phyloP scores from a whole-genome alignment of 495 filamentous ascomycete genomes.

The Entonaema liquescens region DNA sequence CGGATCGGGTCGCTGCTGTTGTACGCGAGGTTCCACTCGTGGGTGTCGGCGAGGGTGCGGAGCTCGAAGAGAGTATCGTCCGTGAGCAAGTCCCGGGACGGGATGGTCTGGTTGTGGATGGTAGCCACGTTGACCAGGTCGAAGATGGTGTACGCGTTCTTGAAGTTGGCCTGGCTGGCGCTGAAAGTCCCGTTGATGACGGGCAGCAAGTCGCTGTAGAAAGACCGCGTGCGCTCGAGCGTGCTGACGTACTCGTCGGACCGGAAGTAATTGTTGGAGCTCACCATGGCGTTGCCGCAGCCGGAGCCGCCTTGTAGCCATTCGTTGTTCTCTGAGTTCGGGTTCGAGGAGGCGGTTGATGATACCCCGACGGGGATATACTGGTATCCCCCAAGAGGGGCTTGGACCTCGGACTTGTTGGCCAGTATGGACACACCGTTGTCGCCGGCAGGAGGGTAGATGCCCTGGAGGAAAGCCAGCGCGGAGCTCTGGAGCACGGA shows the following conservation, averaged over 20 bases:
- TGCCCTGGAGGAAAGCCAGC: conserved; percentile 79
- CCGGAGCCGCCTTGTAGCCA: conserved; percentile 66
- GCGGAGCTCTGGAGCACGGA: conserved; percentile 73
- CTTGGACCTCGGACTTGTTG: conserved; percentile 64
- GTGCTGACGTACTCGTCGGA: conserved; percentile 64
- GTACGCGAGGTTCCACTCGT: conserved; percentile 72
- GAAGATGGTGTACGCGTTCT: conserved; percentile 78
- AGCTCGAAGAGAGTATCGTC: conserved; percentile 63
- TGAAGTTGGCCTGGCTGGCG: conserved; percentile 63
- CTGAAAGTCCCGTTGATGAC: conserved; percentile 68
- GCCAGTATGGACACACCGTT: conserved; percentile 61
- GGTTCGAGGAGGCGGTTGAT: conserved; percentile 57
- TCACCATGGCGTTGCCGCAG: conserved; percentile 69
- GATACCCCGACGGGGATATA: conserved; percentile 69
- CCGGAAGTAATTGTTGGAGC: conserved; percentile 77
- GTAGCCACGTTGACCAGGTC: conserved; percentile 78
- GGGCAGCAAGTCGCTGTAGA: conserved; percentile 71
- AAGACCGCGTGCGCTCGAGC: conserved; percentile 62
- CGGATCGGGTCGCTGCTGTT: conserved; percentile 55
- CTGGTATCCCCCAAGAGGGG: conserved; percentile 77
- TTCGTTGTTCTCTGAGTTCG: conserved; percentile 66
- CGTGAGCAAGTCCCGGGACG: conserved; percentile 57
- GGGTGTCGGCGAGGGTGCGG: conserved; percentile 69
- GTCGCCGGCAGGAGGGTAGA: conserved; percentile 76
- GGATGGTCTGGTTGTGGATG: conserved; percentile 74